These are phyloP conservation scores for Trametes meyenii DNA, from an alignment of 768 basidiomycete species.

Conservation along the genomic window DNA sequence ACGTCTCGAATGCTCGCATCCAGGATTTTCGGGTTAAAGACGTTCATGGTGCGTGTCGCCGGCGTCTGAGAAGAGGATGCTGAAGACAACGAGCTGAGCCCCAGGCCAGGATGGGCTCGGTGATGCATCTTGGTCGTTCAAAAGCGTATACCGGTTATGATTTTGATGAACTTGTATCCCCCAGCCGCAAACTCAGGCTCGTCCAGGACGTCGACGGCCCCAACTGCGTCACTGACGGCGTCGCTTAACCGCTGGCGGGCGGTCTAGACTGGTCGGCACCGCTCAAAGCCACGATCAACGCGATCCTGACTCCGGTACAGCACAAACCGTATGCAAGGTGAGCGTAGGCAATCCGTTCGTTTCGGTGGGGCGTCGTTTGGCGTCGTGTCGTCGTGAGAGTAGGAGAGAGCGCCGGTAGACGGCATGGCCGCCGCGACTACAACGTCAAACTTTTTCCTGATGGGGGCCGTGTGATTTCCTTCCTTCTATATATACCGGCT, in stretches of 20 bases:
- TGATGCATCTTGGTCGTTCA: constrained; percentile 20
- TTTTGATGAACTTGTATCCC: constrained; percentile 7
- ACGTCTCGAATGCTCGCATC: constrained; percentile 78
- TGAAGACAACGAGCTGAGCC: constrained; percentile 14
- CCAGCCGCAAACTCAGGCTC: not conserved
- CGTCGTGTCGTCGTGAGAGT: constrained; percentile 23
- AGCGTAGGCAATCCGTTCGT: not conserved
- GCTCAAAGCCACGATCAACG: constrained; percentile 3
- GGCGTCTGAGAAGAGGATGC: constrained; percentile 10
- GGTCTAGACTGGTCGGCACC: constrained; percentile 11
- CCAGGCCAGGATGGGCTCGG: constrained; percentile 19
- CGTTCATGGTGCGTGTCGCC: constrained; percentile 46
- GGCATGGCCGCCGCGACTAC: constrained; percentile 12
- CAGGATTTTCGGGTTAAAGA: constrained; percentile 77
- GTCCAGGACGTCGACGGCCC: not conserved
- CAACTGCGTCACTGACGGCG: constrained; percentile 8
- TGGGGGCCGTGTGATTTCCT: constrained; percentile 21
- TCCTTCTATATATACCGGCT: constrained; percentile 1
- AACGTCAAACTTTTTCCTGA: constrained; percentile 19
- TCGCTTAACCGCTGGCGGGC: constrained; percentile 13
- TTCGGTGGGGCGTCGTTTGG: not conserved
- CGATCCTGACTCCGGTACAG: not conserved
- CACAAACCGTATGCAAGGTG: not conserved
- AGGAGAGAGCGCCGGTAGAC: constrained; percentile 15
- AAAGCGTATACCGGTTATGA: constrained; percentile 6